A percentile compares a stretch with the other conserved stretches of the same genome.
Evolutionary conservation across 257 asterid species (phyloP).

Genomic region (Schizonepeta tenuifolia): DNA sequence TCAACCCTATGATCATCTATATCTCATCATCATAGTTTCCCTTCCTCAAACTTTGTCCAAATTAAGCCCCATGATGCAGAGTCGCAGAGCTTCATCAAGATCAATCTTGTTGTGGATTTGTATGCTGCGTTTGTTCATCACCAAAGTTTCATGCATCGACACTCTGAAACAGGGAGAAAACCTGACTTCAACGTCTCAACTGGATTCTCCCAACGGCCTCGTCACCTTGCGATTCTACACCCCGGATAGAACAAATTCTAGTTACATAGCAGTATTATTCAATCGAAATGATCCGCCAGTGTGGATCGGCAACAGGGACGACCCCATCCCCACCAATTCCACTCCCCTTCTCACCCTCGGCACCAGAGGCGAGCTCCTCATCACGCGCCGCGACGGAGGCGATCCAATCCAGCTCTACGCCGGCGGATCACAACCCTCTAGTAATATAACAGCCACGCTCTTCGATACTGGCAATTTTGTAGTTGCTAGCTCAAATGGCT

Average conservation of each 20-base stretch:
- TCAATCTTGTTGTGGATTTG: background rate
- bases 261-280: no score
- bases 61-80: no score
- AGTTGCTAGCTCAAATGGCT: background rate
- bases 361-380: constrained; percentile 37
- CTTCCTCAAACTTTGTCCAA: no score
- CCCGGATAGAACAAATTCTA: no score
- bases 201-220: no score
- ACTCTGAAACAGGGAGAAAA: constrained; percentile 41
- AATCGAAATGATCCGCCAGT: background rate
- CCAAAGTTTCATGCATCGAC: constrained; percentile 30
- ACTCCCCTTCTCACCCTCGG: background rate
- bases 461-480: constrained; percentile 52
- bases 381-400: constrained; percentile 31
- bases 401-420: constrained; percentile 25
- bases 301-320: constrained; percentile 25
- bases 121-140: background rate
- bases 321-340: background rate
- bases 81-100: no score
- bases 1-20: no score
- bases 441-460: constrained; percentile 40
- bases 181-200: constrained; percentile 39
- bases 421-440: constrained; percentile 7
- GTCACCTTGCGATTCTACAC: background rate
- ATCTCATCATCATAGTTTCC: no score